phyloP scores from a whole-genome alignment of 2,329 filamentous ascomycete species.

The Claviceps arundinis region DNA sequence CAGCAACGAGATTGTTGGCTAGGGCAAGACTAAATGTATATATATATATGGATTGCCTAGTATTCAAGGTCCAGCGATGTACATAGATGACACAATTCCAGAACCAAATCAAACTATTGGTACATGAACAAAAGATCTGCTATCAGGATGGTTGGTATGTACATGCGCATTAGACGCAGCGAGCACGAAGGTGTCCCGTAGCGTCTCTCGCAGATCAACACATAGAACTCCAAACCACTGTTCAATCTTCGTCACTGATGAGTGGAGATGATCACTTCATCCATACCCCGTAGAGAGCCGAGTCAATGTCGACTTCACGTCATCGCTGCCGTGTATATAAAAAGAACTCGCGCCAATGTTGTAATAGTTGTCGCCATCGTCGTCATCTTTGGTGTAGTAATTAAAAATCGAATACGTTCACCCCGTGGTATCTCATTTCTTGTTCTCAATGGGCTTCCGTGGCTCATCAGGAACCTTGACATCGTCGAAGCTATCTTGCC shows the following conservation, averaged over 20 bases:
- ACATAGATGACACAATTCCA: background rate
- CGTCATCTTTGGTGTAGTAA: too few relatives aligned
- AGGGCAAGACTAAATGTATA: background rate
- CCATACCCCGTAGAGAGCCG: background rate
- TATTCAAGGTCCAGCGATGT: background rate
- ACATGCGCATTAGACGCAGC: too few relatives aligned
- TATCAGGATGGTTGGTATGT: background rate
- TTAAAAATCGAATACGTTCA: too few relatives aligned
- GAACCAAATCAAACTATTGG: background rate
- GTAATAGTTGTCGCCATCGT: background rate
- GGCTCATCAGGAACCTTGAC: conserved; percentile 76
- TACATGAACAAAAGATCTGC: background rate
- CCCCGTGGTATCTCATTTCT: background rate
- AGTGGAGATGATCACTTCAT: background rate
- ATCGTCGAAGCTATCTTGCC: conserved; percentile 94
- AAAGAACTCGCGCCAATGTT: background rate
- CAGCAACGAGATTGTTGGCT: too few relatives aligned
- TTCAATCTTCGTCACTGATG: background rate
- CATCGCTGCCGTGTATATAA: background rate
- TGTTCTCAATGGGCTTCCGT: conserved; percentile 26
- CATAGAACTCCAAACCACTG: background rate
- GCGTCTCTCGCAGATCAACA: background rate
- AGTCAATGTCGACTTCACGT: background rate
- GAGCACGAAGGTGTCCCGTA: too few relatives aligned
- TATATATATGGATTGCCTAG: background rate